Evolutionary conservation across 208 protist species (phyloP).

Genomic region (Wallacemonas sp.): DNA sequence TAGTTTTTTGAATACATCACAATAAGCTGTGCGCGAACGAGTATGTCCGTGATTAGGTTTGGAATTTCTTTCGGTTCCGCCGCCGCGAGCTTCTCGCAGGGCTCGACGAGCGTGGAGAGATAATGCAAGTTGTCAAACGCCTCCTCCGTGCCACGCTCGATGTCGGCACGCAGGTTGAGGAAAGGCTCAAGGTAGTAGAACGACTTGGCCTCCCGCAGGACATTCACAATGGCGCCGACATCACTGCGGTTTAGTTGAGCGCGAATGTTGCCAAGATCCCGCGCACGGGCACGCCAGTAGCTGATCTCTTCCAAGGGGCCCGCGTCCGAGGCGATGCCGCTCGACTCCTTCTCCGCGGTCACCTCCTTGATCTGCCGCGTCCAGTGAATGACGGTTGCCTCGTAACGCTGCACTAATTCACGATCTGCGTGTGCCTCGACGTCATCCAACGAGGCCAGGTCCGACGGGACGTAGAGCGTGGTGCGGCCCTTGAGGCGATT

Average conservation of each 20-base stretch:
- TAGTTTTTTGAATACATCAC: conserved; percentile 93
- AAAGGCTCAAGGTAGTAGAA: conserved; percentile 95
- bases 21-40: conserved; percentile 93
- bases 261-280: conserved; percentile 94
- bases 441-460: conserved; percentile 57
- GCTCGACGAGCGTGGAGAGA: conserved; percentile 92
- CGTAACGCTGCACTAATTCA: conserved; percentile 96
- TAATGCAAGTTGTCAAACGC: conserved; percentile 96
- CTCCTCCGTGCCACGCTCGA: conserved; percentile 93
- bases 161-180: conserved; percentile 90
- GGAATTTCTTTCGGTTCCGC: conserved; percentile 91
- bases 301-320: conserved; percentile 96
- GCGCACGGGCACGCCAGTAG: conserved; percentile 94
- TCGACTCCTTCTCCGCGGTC: conserved; percentile 87
- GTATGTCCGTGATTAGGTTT: conserved; percentile 85
- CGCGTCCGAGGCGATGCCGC: conserved; percentile 43
- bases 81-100: conserved; percentile 88
- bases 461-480: conserved; percentile 97
- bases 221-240: conserved; percentile 90
- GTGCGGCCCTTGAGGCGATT: conserved; percentile 94
- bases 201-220: conserved; percentile 92
- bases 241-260: conserved; percentile 92
- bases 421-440: conserved; percentile 85
- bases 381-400: conserved; percentile 98
- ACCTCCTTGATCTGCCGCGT: conserved; percentile 98